A percentile compares a stretch with the other conserved stretches of the same genome.
Evolutionary conservation across 2,329 filamentous ascomycete genomes (phyloP).

Genomic region (Aspergillus quadrilineatus): DNA sequence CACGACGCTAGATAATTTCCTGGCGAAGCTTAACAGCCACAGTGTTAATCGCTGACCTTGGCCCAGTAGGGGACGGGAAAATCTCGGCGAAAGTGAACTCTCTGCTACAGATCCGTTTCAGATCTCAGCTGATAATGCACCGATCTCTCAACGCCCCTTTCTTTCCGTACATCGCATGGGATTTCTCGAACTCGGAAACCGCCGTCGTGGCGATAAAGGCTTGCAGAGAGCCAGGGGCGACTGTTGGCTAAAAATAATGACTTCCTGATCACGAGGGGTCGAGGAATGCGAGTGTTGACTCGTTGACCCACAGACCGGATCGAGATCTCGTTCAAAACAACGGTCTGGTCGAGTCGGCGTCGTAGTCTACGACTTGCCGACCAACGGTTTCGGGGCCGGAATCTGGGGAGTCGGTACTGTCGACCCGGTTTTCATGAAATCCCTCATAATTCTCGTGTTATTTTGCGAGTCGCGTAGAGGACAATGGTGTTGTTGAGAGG

Average conservation of each 20-base stretch:
- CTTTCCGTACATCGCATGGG: background rate
- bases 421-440: background rate
- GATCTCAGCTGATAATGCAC: background rate
- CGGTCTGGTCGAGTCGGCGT: background rate
- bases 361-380: background rate
- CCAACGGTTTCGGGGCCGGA: background rate
- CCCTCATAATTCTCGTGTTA: background rate
- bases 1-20: too few species aligned
- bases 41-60: background rate
- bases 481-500: too few species aligned
- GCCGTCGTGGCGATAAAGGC: background rate
- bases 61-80: conserved; percentile 3
- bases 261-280: background rate
- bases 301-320: background rate
- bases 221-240: background rate
- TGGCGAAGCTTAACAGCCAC: background rate
- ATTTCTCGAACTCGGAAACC: background rate
- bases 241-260: background rate
- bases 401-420: background rate
- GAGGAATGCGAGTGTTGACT: background rate
- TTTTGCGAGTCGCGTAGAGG: too few species aligned
- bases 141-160: background rate
- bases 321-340: background rate
- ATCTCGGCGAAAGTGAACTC: conserved; percentile 5
- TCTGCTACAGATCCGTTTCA: background rate